Base-by-base conservation (phyloP, 257 asterid species). In the Agastache rugosa region DNA sequence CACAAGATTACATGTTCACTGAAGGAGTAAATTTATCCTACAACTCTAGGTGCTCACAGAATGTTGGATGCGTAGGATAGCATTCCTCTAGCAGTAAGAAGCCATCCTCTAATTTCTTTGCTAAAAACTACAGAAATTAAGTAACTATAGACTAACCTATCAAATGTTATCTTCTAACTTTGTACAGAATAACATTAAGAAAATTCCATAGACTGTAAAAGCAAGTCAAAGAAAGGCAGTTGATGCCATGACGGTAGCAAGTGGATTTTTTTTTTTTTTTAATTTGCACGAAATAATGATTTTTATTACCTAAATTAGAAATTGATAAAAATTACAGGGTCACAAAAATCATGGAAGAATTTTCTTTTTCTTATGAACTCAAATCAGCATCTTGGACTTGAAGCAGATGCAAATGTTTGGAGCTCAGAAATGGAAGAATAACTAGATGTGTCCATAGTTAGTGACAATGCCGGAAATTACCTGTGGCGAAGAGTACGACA, bases 401-500 rank as follows among this genome's bases (percentile, higher is more conserved):
- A 31, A 31, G 37, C 37, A 31, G 37, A 31, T 31, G 37, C 34
- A 3, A 31, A 4, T 31, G 37, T 31, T 31, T 31, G 37, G 37
- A 31, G 37, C 7, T 4, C 37, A 31, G 37, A 31, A 31, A 31
- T 31, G 37, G 37, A 31, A 31, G 37, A 31, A 31, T 31, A 31
- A 31, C 37, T 31, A 45, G 51, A 45, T 11, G 51, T 45, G 51
- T 45, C n/a, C 1, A 45, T 14, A 14, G 62, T 39, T 39, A 12
- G 22, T 73, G 54, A 31, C 17, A 53, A 69, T 22, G 78, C 22
- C 11, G 17, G 67, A 78, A 75, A 72, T 84, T 89, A 95, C 99
- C 99, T 16, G 98, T 95, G 74, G 99, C 99, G 80, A 95, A 89
- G 79, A 95, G 98, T 65, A 95, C 99, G 64, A 79, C 97, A 74